Evolutionary conservation across 1,284 basidiomycete genomes (phyloP).

Genomic region (Cystobasidium slooffiae): DNA sequence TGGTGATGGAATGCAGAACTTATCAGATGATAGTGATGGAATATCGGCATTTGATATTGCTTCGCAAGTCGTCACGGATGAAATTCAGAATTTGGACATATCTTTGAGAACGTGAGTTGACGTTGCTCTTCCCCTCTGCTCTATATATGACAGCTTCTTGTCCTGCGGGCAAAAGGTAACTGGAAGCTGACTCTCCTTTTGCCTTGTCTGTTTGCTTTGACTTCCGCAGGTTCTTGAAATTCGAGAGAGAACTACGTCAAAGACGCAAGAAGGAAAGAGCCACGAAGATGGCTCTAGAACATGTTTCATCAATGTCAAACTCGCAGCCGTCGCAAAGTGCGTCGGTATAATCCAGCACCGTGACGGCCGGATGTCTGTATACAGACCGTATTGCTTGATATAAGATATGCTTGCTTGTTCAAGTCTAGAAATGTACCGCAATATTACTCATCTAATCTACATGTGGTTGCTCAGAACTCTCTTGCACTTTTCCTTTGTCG

Average conservation of each 20-base stretch:
- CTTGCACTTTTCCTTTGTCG: too few species aligned
- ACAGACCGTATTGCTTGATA: too few species aligned
- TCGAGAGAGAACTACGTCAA: conserved; percentile 33
- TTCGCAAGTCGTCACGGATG: conserved; percentile 20
- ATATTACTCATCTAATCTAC: neutral
- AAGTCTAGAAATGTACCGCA: neutral
- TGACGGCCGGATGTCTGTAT: too few species aligned
- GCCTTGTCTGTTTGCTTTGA: neutral
- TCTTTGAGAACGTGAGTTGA: conserved; percentile 32
- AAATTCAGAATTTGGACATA: conserved; percentile 37
- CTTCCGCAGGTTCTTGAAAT: conserved; percentile 30
- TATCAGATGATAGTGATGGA: conserved; percentile 5
- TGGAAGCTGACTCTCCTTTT: neutral
- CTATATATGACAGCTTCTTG: neutral
- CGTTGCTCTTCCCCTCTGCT: too few species aligned
- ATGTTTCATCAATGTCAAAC: conserved; percentile 25
- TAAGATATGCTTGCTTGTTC: too few species aligned
- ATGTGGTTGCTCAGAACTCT: neutral
- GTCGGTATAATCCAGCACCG: too few species aligned
- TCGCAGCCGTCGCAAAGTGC: neutral
- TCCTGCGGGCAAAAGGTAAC: neutral
- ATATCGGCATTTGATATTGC: conserved; percentile 36
- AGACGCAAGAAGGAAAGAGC: conserved; percentile 15
- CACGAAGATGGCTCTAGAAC: conserved; percentile 17
- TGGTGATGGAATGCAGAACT: neutral